Evolutionary conservation across 169 alveolate genomes (phyloP), one percentile per base, ranked within the genome.

Genomic region (Plasmodium billcollinsi): DNA sequence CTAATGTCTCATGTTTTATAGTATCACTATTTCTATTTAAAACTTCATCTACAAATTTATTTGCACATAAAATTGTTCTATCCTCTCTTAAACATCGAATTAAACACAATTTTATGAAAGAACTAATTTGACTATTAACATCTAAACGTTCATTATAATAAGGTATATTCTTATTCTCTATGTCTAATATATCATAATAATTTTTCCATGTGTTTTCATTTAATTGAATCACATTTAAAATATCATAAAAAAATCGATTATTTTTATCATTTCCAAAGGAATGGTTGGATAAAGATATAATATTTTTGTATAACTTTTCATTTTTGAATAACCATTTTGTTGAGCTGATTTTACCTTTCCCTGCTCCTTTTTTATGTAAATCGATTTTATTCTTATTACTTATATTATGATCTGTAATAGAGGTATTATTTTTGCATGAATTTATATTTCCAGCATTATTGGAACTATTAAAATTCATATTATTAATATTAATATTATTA

Each of bases 31-130:
- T 95, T 50, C 96, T 95, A 33, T 97, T 98, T 66, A 97, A 93
- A 49, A 94, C 94, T 61, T 80, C 94, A 56, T 95, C 96, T 88
- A 97, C 96, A 88, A 96, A 97, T 56, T 96, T 95, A 39, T 96
- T 95, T 15, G 99, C 96, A 24, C 98, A 97, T 67, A 98, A 94
- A 21, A 95, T 90, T 1, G 99, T 96, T 88, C 99, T 94, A 90
- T 97, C 99, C 85, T 97, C 99, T 94, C 98, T 96, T 86, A 97
- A 85, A 29, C 98, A 95, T 74, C 99, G 93, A 39, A 98, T 96
- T 85, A 97, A 92, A 85, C 98, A 96, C 8, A 97, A 93, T 74
- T 97, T 95, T 3, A 97, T 90, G 95, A 98, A 97, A 76, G 96
- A 96, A 18, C 98, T 97, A 65, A 98, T 94, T 88, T 94, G 96